Base-by-base conservation (phyloP, 1,284 basidiomycete genomes). In the Malassezia equina region DNA sequence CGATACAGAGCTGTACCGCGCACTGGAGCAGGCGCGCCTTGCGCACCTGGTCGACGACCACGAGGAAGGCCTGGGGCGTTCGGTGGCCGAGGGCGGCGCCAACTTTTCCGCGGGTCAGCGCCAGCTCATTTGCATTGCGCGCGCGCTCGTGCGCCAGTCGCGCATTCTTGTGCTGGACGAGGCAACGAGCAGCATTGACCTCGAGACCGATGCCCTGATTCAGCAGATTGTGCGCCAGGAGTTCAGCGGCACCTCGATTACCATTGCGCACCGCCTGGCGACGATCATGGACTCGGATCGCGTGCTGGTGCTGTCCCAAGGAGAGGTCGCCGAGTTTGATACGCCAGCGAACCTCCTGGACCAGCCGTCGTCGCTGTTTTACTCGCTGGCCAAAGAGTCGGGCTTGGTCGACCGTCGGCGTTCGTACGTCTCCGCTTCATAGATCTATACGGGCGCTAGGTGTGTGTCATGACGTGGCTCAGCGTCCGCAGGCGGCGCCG, bases 91-190 rank as follows among this genome's bases (percentile, higher is more conserved):
- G 75, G 86, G 85, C 13, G 90, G 90, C 11, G 58, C 63, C 33
- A 90, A 89, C 31, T 77, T 94, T 53, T 86, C 84, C 7, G 78
- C 86, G 7, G 91, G 91, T 4, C 90, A 95, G 73, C 76, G 86
- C 7, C 75, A 76, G 54, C 65, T 77, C 25, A 64, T 76, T 41
- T 77, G 75, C 59, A 71, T 75, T 48, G 69, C 71, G 1, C 56
- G 73, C n/a, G 73, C 73, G 3, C 62, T 75, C 27, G 55, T 75
- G 29, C 62, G 60, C 40, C 63, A 55, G 83, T 80, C 86, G 11
- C 90, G 85, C 76, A 85, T 95, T 34, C 78, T 94, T 1, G 86
- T 94, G 1, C 79, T 94, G 15, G 90, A 95, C 71, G 90, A 94
- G 81, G 86, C 85, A 81, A 66, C 65, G 65, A 61, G 51, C 13